These are phyloP conservation scores for Aspergillus transmontanensis DNA, from an alignment of 2,329 filamentous ascomycete genomes.

Conservation along the genomic window DNA sequence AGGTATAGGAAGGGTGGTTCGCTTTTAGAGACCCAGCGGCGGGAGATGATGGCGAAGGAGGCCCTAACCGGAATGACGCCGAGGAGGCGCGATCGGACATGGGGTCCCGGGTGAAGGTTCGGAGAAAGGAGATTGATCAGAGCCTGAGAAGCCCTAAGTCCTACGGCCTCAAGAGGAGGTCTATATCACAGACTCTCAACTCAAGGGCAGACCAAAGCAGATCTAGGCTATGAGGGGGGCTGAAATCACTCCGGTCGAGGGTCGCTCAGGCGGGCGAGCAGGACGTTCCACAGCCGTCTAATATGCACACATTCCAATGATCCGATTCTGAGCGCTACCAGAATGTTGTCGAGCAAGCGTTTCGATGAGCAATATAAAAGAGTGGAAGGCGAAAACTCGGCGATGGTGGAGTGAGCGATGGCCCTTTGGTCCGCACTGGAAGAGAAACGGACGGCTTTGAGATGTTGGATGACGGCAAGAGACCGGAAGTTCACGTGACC, in stretches of 20 bases:
- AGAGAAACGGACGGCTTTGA: conserved; percentile 23
- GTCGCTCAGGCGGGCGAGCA: conserved; percentile 38
- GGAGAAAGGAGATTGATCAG: conserved; percentile 16
- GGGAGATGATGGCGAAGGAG: conserved; percentile 48
- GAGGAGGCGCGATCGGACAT: conserved; percentile 44
- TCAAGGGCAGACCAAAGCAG: conserved; percentile 13
- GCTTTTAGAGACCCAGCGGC: conserved; percentile 43
- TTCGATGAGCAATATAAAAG: conserved; percentile 15
- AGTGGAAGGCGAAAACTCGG: conserved; percentile 22
- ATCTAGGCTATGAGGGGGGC: conserved; percentile 19
- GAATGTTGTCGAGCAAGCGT: conserved; percentile 15
- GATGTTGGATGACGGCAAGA: conserved; percentile 37
- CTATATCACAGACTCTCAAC: conserved; percentile 12
- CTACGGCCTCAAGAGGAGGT: conserved; percentile 11
- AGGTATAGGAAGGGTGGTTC: conserved; percentile 28
- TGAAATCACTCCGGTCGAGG: conserved; percentile 29
- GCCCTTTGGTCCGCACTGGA: conserved; percentile 27
- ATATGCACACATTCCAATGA: conserved; percentile 38
- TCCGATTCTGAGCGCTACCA: conserved; percentile 17
- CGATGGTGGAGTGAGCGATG: conserved; percentile 21
- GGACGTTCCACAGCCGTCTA: conserved; percentile 35
- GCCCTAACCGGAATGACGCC: conserved; percentile 39
- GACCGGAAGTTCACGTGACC: conserved; percentile 30
- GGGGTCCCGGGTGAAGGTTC: conserved; percentile 23
- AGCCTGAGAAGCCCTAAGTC: conserved; percentile 19